Evolutionary conservation across 1,284 basidiomycete species (phyloP), one percentile per base, ranked within the genome.

Genomic region (Vanrija pseudolonga): DNA sequence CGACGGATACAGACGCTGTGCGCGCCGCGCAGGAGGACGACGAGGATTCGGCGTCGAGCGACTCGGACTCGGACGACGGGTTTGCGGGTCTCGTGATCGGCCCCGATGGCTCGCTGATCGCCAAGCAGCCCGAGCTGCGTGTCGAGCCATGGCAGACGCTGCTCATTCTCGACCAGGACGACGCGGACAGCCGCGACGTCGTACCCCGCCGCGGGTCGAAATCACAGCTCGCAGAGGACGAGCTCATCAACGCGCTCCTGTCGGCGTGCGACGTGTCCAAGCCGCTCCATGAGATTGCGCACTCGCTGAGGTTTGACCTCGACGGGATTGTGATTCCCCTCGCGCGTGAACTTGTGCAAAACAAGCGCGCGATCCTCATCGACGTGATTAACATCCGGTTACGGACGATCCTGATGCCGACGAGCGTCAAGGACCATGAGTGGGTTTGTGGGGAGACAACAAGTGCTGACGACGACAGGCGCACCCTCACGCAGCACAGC

Each of bases 111-210:
- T 42, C 53, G 20, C 39, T 60, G 8, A 28, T 57, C 2, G 44
- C 47, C 2, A 53, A 51, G 36, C 53, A 56, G 39, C 51, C 61
- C 38, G 64, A 68, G 15, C 45, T 70, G 7, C 39, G 71, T 53
- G 59, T 97, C 11, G 81, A 85, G n/a, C 93, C 94, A 4, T 97
- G 94, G 94, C 93, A 95, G 72, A 89, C 90, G 26, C 73, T 97
- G 18, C 76, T 97, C 6, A 80, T 92, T 20, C 73, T 96, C 3
- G 64, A 73, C 4, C 67, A 70, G 19, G 63, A 67, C 23, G 50
- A 49, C 15, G 22, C 51, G 40, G 32, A 50, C 23, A 17, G n/a
- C 2, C 26, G 37, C 47, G 18, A 50, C 53, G 23, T 19, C 19
- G 45, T 12, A 45, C 43, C 47, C 12, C 50, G 53, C 22, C 37